phyloP scores from a whole-genome alignment of 768 basidiomycete genomes.

The Strobilomyces confusus region DNA sequence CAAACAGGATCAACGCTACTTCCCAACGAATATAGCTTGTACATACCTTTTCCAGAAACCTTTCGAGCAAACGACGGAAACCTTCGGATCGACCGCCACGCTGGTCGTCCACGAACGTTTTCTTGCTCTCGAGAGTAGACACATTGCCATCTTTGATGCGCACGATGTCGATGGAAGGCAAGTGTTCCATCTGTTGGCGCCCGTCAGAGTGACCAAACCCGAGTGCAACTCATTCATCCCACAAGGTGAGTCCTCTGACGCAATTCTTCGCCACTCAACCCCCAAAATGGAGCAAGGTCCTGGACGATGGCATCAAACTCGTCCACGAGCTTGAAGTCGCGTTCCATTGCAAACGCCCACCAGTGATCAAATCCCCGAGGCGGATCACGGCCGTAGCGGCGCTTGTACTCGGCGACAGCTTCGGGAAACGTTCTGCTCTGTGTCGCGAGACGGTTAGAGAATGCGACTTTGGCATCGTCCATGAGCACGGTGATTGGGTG shows the following conservation, averaged over 20 bases:
- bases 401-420: slow-evolving; percentile 80
- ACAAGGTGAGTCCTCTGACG: slow-evolving; percentile 61
- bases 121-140: slow-evolving; percentile 53
- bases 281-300: slow-evolving; percentile 86
- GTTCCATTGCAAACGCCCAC: slow-evolving; percentile 75
- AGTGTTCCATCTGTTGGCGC: slow-evolving; percentile 54
- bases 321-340: slow-evolving; percentile 77
- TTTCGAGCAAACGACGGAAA: slow-evolving; percentile 72
- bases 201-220: neutral
- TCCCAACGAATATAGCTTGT: slow-evolving; percentile 9
- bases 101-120: slow-evolving; percentile 56
- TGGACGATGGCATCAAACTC: slow-evolving; percentile 78
- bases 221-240: neutral
- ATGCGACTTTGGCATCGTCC: slow-evolving; percentile 75
- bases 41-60: slow-evolving; percentile 58
- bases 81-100: slow-evolving; percentile 75
- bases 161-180: slow-evolving; percentile 86
- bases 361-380: slow-evolving; percentile 90
- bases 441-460: slow-evolving; percentile 54
- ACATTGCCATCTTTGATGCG: slow-evolving; percentile 63
- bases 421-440: slow-evolving; percentile 79
- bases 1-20: neutral
- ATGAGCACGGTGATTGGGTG: slow-evolving; percentile 90
- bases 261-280: slow-evolving; percentile 66
- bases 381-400: slow-evolving; percentile 73